phyloP scores from a whole-genome alignment of 495 filamentous ascomycete genomes.

The Penicillium malachiteum region DNA sequence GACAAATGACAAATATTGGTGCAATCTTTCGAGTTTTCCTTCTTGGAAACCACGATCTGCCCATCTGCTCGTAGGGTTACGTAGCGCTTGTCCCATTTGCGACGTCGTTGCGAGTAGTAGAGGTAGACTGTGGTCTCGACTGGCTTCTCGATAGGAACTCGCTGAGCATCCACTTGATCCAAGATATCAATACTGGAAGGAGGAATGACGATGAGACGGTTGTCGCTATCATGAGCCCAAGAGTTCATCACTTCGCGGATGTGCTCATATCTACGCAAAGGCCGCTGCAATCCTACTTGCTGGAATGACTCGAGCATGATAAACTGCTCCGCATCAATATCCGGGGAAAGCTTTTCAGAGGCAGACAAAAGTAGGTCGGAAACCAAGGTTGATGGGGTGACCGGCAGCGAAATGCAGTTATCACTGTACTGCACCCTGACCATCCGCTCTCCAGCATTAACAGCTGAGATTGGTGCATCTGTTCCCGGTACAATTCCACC shows the following conservation, averaged over 20 bases:
- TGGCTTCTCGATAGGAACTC: constrained; percentile 59
- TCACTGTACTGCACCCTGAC: constrained; percentile 69
- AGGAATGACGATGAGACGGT: constrained; percentile 62
- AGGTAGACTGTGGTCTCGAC: constrained; percentile 64
- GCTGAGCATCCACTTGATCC: constrained; percentile 47
- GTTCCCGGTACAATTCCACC: constrained; percentile 59
- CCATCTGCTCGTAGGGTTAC: constrained; percentile 73
- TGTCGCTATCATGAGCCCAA: constrained; percentile 79
- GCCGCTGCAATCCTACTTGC: constrained; percentile 76
- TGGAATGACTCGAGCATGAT: constrained; percentile 75
- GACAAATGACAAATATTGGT: constrained; percentile 79
- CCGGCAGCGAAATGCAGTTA: constrained; percentile 57
- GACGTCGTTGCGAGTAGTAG: constrained; percentile 75
- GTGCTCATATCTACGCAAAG: constrained; percentile 81
- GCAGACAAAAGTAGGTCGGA: constrained; percentile 67
- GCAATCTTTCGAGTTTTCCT: constrained; percentile 53
- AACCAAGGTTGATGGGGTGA: constrained; percentile 73
- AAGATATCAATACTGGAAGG: constrained; percentile 45
- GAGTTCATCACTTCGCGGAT: constrained; percentile 89
- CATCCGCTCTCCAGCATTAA: constrained; percentile 74
- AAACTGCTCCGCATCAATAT: constrained; percentile 59
- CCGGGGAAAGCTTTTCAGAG: constrained; percentile 49
- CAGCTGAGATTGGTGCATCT: constrained; percentile 81
- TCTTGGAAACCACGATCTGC: constrained; percentile 74
- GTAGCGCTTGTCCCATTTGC: constrained; percentile 84